These are phyloP conservation scores for Talaromyces proteolyticus DNA, from an alignment of 495 filamentous ascomycete species.

Conservation along the genomic window DNA sequence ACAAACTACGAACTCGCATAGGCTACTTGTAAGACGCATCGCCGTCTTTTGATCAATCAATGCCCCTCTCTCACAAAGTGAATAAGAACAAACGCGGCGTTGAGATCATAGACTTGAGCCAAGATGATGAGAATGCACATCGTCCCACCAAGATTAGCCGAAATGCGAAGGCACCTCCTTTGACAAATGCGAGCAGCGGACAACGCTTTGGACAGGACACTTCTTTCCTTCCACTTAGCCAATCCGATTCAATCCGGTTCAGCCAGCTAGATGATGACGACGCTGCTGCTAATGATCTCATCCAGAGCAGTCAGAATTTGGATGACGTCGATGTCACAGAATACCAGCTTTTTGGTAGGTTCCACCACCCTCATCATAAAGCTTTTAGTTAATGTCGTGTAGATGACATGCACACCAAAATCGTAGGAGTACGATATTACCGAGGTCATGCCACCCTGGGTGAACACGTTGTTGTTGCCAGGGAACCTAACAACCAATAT, in stretches of 20 bases:
- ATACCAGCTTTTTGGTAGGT: conserved; percentile 46
- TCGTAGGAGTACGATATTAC: conserved; percentile 82
- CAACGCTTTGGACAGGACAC: conserved; percentile 29
- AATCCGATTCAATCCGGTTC: neutral
- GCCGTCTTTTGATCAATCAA: too few relatives aligned
- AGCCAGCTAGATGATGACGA: conserved; percentile 21
- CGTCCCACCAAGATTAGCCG: neutral
- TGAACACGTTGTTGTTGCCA: conserved; percentile 61
- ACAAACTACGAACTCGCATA: too few relatives aligned
- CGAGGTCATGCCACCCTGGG: conserved; percentile 60
- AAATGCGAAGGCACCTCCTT: neutral
- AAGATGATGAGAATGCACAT: neutral
- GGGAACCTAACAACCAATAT: conserved; percentile 70
- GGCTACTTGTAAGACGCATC: too few relatives aligned
- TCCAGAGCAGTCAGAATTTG: conserved; percentile 28
- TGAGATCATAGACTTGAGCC: conserved; percentile 1
- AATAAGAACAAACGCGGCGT: conserved; percentile 6
- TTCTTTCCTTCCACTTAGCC: conserved; percentile 27
- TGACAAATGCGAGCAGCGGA: conserved; percentile 6
- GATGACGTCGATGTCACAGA: conserved; percentile 32
- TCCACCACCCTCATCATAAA: neutral
- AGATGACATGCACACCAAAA: conserved; percentile 51
- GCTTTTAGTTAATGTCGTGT: neutral
- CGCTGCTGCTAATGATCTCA: conserved; percentile 21
- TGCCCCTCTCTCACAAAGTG: conserved; percentile 9